phyloP scores from a whole-genome alignment of 1,139 yeast species.

The Scheffersomyces titani region DNA sequence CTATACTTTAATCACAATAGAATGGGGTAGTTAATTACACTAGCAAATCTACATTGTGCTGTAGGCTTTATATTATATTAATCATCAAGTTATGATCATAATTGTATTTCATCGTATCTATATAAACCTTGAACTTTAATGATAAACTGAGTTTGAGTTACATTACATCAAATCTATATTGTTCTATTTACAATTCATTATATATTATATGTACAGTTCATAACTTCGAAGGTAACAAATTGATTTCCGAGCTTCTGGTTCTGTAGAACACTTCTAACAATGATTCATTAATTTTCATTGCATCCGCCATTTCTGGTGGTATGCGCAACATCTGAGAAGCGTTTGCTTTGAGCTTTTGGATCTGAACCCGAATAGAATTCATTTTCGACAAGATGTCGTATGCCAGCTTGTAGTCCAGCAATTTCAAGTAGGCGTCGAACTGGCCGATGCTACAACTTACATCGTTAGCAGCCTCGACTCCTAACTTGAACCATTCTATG shows the following conservation, averaged over 20 bases:
- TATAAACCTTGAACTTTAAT: neutral
- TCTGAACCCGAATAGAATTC: constrained; percentile 21
- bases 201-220: neutral
- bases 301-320: constrained; percentile 25
- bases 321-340: constrained; percentile 10
- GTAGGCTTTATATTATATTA: too few species aligned
- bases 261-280: constrained; percentile 31
- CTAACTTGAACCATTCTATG: constrained; percentile 82
- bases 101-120: neutral
- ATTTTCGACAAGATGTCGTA: constrained; percentile 26
- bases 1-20: constrained; percentile 6
- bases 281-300: constrained; percentile 25
- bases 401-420: constrained; percentile 31
- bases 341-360: constrained; percentile 16
- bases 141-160: too few species aligned
- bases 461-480: constrained; percentile 61
- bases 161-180: neutral
- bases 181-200: too few species aligned
- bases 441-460: constrained; percentile 71
- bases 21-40: neutral
- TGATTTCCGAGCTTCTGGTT: constrained; percentile 28
- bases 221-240: constrained; percentile 7
- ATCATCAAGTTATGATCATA: neutral
- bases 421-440: constrained; percentile 55
- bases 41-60: neutral